Evolutionary conservation across 2,329 filamentous ascomycete species (phyloP).

Genomic region (Raffaelea albimanens): DNA sequence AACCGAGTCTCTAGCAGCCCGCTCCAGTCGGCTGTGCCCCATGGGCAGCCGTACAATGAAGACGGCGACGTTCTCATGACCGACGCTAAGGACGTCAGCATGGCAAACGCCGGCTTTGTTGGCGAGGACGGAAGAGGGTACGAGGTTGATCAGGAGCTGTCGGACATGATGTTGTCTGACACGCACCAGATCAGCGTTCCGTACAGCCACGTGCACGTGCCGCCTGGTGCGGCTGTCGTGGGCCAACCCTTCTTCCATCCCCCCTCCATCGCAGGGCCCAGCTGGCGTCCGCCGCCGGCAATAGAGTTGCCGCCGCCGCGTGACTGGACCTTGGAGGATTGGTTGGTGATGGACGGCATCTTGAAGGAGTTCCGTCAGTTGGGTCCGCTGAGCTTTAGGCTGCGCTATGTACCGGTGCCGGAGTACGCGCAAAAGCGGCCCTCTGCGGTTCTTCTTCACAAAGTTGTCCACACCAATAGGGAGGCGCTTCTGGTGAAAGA

Average conservation of each 20-base stretch:
- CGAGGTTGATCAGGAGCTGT: slow-evolving; percentile 8
- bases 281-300: slow-evolving; percentile 3
- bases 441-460: slow-evolving; percentile 31
- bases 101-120: not conserved
- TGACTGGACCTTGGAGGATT: slow-evolving; percentile 30
- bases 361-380: slow-evolving; percentile 39
- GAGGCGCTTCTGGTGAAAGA: slow-evolving; percentile 37
- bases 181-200: slow-evolving; percentile 8
- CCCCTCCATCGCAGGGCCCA: slow-evolving; percentile 5
- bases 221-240: not conserved
- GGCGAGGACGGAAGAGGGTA: not conserved
- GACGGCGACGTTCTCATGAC: slow-evolving; percentile 5
- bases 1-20: not conserved
- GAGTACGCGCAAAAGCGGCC: not conserved
- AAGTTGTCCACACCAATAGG: slow-evolving; percentile 35
- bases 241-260: not conserved
- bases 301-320: slow-evolving; percentile 2
- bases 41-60: not conserved
- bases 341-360: slow-evolving; percentile 42
- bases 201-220: not conserved
- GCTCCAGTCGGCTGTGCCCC: not conserved
- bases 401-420: slow-evolving; percentile 13
- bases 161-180: slow-evolving; percentile 12
- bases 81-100: slow-evolving; percentile 1
- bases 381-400: slow-evolving; percentile 29